Evolutionary conservation across 306 rosid genomes (phyloP), one percentile per base, ranked within the genome.

Genomic region (Prosopis cineraria): DNA sequence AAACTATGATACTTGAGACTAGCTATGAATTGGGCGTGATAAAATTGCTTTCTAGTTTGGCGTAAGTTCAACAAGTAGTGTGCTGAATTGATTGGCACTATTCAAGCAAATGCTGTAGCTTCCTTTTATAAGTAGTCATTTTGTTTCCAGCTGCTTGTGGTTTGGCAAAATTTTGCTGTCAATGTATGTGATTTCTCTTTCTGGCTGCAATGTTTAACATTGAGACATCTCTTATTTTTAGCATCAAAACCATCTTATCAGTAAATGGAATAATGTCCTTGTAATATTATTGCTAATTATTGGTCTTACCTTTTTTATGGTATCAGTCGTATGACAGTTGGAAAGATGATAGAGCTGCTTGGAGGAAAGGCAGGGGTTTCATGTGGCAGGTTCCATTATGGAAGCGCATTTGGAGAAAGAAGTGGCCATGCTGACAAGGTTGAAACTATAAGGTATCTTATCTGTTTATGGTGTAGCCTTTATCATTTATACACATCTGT

Each of bases 401-500:
- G 98, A 62, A 94, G 97, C 89, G 98, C 98, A 74, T 94, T 94
- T 76, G 98, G 98, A 40, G 98, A 94, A 82, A 88, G 89, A 90
- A 89, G 97, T 83, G 98, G 98, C 72, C 98, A 94, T 84, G 98
- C 98, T n/a, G 97, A 94, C 87, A 94, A 84, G 76, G 98, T 94
- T 83, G 97, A 94, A 78, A 87, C 85, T 67, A 89, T 94, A 85
- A 94, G 98, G 98, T 93, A 75, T 79, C 67, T 41, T 17, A 68
- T 39, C 52, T 79, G 36, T 58, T 70, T 80, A 39, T 65, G 25
- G 56, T 74, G 5, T 59, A 78, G 3, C 50, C 13, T 74, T 20
- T 55, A 47, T 73, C 50, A 25, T 65, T 47, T 84, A 67, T 37
- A 62, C 22, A 1, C 63, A 29, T 73, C 55, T 20, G 30, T 25